These are phyloP conservation scores for Sugiyamaella smithiae DNA, from an alignment of 805 yeast genomes.

Conservation along the genomic window DNA sequence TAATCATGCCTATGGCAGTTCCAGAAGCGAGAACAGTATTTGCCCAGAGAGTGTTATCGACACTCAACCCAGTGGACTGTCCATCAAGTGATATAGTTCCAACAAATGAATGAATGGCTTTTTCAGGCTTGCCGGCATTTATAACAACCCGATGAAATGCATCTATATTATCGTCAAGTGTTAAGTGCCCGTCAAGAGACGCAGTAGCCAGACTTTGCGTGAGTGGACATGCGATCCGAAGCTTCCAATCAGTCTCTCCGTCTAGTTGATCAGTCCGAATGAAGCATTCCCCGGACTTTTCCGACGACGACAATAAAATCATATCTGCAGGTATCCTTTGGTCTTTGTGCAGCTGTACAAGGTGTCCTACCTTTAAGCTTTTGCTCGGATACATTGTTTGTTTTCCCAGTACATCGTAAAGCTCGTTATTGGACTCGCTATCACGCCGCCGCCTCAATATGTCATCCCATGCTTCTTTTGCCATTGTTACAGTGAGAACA, in stretches of 20 bases:
- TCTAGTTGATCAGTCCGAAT: conserved; percentile 96
- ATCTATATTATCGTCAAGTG: conserved; percentile 38
- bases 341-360: conserved; percentile 74
- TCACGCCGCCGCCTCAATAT: conserved; percentile 87
- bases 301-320: conserved; percentile 79
- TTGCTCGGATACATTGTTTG: conserved; percentile 46
- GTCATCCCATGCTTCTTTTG: conserved; percentile 94
- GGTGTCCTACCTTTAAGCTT: conserved; percentile 79
- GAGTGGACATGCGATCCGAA: conserved; percentile 69
- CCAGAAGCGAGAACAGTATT: conserved; percentile 97
- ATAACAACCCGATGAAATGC: conserved; percentile 48
- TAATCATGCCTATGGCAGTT: conserved; percentile 78
- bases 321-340: conserved; percentile 92
- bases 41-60: conserved; percentile 97
- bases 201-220: conserved; percentile 51
- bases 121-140: conserved; percentile 78
- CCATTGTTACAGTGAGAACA: conserved; percentile 88
- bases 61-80: conserved; percentile 54
- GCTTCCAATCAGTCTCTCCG: conserved; percentile 99
- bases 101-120: conserved; percentile 73
- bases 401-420: conserved; percentile 61
- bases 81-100: conserved; percentile 66
- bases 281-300: conserved; percentile 78
- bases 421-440: conserved; percentile 79
- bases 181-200: background rate